Evolutionary conservation across 1,284 basidiomycete species (phyloP), one percentile per base, ranked within the genome.

Genomic region (Psilocybe mexicana): DNA sequence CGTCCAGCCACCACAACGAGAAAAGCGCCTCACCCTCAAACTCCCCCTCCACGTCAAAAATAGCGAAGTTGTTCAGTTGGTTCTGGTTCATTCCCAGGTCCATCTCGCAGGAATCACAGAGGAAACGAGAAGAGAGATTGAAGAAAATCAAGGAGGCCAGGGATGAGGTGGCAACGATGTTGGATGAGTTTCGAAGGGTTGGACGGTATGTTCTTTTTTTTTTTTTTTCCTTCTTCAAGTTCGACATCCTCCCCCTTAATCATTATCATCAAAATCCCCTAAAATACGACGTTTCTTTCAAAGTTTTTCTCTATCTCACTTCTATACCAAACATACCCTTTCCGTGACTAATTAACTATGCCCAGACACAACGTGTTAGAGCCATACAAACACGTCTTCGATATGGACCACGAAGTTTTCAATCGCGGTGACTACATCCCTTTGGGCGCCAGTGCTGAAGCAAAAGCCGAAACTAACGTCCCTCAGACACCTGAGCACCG

Each of bases 311-410:
- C 30, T 33, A 33, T 33, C 30, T 33, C 30, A 6, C 30, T 4
- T 33, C 8, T 33, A 33, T 8, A 4, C 8, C 30, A 8, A 1
- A 42, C 57, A 28, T 18, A 35, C 8, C 18, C 7, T 10, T 14
- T 36, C 14, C 10, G 2, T 30, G 23, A 12, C 35, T 33, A 23
- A 35, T 43, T 14, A 1, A 46, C 4, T 36, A 23, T 14, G 52
- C 33, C 8, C 45, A 88, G 91, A 55, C 77, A 86, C 46, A 70
- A 71, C 1, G 82, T 94, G 11, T 70, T 94, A 1, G 86, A 88
- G 52, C 90, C 92, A 0, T 94, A 92, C 66, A 78, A 80, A 10
- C 71, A 79, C 24, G 76, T 83, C 0, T 86, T 92, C 57, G 83
- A 88, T 3, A 49, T 60, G 12, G 45, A 55, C 10, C 23, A 53